Percentiles rank a stretch among this genome's conserved stretches.
phyloP scores from a whole-genome alignment of 768 basidiomycete species.

The Favolaschia claudopus region DNA sequence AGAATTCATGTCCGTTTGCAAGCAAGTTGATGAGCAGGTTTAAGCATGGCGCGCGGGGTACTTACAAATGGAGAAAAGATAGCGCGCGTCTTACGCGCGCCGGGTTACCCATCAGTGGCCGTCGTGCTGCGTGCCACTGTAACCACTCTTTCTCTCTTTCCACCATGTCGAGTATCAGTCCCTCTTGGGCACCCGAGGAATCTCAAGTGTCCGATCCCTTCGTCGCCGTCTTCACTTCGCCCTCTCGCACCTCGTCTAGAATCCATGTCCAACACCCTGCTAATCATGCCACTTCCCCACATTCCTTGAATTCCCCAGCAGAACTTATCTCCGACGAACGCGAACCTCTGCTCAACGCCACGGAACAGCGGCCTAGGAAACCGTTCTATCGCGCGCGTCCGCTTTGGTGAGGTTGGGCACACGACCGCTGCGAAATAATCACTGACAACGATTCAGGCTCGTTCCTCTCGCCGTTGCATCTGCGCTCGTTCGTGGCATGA shows the following conservation, averaged over 20 bases:
- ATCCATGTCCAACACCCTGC: constrained; percentile 10
- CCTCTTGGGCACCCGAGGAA: constrained; percentile 21
- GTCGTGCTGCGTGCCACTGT: neutral
- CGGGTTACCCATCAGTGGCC: neutral
- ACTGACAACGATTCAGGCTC: constrained; percentile 55
- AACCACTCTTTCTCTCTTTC: constrained; percentile 2
- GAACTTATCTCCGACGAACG: constrained; percentile 11
- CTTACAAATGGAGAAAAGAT: too few species aligned
- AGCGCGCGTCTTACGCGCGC: too few species aligned
- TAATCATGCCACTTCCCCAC: constrained; percentile 14
- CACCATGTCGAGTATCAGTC: constrained; percentile 18
- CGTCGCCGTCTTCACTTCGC: constrained; percentile 26
- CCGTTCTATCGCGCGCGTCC: constrained; percentile 63
- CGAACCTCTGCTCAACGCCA: constrained; percentile 11
- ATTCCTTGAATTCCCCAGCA: constrained; percentile 10
- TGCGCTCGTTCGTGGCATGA: constrained; percentile 81
- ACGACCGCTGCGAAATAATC: neutral
- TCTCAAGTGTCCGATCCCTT: constrained; percentile 21
- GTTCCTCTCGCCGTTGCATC: constrained; percentile 77
- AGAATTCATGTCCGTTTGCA: neutral
- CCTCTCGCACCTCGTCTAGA: constrained; percentile 12
- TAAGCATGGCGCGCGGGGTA: too few species aligned
- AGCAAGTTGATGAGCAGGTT: too few species aligned
- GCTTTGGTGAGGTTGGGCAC: constrained; percentile 48
- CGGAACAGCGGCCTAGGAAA: constrained; percentile 40